Evolutionary conservation across 2,329 filamentous ascomycete genomes (phyloP).

Genomic region (Alternaria sp.): DNA sequence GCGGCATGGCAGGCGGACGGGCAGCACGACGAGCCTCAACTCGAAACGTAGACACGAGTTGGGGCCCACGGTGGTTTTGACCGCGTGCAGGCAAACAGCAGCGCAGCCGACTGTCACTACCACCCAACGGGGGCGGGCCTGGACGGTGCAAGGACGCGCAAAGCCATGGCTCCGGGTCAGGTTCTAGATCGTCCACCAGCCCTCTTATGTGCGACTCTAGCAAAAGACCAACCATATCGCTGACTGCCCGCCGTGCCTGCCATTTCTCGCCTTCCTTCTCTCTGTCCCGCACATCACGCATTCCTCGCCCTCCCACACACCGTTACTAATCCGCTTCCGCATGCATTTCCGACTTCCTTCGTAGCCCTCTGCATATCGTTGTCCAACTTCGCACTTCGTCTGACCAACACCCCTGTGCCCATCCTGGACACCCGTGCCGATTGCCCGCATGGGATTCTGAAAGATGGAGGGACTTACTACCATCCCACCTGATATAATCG

Average conservation of each 20-base stretch:
- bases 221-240: conserved; percentile 41
- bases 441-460: conserved; percentile 36
- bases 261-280: conserved; percentile 37
- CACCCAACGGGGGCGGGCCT: conserved; percentile 3
- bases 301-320: conserved; percentile 30
- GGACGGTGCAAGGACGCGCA: conserved; percentile 28
- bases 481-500: conserved; percentile 51
- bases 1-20: neutral
- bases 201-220: conserved; percentile 37
- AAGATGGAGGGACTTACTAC: conserved; percentile 41
- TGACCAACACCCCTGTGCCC: conserved; percentile 17
- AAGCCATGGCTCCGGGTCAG: conserved; percentile 35
- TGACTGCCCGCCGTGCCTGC: conserved; percentile 23
- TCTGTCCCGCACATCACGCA: conserved; percentile 29
- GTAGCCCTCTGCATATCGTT: conserved; percentile 11
- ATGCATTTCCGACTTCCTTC: conserved; percentile 29
- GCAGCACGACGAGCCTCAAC: neutral
- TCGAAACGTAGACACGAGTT: neutral
- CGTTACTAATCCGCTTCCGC: conserved; percentile 32
- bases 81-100: conserved; percentile 1
- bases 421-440: conserved; percentile 25
- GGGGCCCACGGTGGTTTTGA: neutral
- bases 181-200: conserved; percentile 46
- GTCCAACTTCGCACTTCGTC: conserved; percentile 17
- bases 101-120: neutral